Evolutionary conservation across 768 basidiomycete species (phyloP).

Genomic region (Lactarius pseudohatsudake): DNA sequence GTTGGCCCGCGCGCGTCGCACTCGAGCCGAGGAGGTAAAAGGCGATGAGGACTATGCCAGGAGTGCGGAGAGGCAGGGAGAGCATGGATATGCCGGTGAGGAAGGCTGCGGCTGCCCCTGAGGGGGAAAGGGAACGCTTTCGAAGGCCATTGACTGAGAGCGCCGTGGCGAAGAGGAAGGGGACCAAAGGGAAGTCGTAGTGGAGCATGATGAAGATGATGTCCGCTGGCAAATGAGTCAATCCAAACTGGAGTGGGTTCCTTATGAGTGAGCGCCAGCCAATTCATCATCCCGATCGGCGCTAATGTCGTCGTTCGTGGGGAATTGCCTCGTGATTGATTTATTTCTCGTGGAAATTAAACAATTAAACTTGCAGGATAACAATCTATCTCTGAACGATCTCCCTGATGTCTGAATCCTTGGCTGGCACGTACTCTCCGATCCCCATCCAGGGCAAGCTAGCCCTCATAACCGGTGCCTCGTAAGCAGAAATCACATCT

Average conservation of each 20-base stretch:
- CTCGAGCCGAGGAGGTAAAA: slow-evolving; percentile 81
- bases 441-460: slow-evolving; percentile 30
- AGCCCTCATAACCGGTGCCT: slow-evolving; percentile 33
- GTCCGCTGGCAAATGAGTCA: neutral
- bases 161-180: slow-evolving; percentile 49
- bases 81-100: slow-evolving; percentile 73
- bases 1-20: slow-evolving; percentile 86
- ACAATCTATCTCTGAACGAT: neutral
- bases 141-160: slow-evolving; percentile 69
- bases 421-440: slow-evolving; percentile 21
- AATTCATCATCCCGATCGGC: neutral
- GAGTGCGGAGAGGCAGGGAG: slow-evolving; percentile 60
- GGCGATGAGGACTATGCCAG: slow-evolving; percentile 64
- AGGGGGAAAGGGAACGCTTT: slow-evolving; percentile 71
- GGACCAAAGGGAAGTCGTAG: slow-evolving; percentile 40
- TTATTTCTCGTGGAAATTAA: neutral
- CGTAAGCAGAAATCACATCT: slow-evolving; percentile 21
- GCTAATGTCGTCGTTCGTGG: neutral
- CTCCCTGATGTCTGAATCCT: slow-evolving; percentile 18
- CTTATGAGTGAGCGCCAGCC: neutral
- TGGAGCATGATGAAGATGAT: slow-evolving; percentile 24
- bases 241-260: neutral
- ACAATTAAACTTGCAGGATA: neutral
- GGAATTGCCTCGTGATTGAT: neutral
- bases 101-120: slow-evolving; percentile 77